Conservation (phyloP, 306 rosid genomes). For the Citrullus mucosospermus region DNA sequence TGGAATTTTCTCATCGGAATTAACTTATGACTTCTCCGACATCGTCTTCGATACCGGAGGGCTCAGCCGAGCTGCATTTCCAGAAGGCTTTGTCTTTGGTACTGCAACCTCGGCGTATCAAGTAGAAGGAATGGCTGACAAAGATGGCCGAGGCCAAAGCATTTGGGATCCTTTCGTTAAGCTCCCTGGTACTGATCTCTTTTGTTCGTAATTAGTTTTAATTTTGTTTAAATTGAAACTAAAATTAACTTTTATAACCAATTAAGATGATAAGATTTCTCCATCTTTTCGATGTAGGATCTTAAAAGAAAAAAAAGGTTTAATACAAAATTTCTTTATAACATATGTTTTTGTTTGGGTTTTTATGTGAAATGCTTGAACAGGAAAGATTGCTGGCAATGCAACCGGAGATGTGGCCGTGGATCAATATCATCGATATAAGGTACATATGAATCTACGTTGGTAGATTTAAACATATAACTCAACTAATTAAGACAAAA, state of each 20-base stretch:
- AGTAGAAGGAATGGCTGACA: slow-evolving; percentile 1
- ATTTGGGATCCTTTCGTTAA: slow-evolving; percentile 6
- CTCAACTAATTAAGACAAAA: no score
- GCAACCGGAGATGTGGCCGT: slow-evolving; percentile 15
- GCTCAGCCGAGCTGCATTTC: background rate
- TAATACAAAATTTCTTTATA: no score
- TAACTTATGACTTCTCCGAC: background rate
- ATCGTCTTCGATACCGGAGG: background rate
- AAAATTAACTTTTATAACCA: no score
- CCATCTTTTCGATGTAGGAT: no score
- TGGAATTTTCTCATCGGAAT: background rate
- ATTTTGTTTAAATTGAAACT: background rate
- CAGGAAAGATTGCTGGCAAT: background rate
- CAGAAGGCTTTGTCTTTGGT: background rate
- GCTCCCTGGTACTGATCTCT: background rate
- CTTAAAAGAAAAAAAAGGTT: no score
- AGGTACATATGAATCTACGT: background rate
- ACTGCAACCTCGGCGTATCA: slow-evolving; percentile 2
- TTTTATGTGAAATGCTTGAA: background rate
- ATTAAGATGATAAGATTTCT: no score
- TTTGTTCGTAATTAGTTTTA: background rate
- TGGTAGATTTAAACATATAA: no score
- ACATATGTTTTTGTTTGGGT: no score
- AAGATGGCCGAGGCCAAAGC: slow-evolving; percentile 1
- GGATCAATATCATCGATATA: slow-evolving; percentile 18